Conservation (phyloP, 139 green algal genomes). For the Volvox africanus region DNA sequence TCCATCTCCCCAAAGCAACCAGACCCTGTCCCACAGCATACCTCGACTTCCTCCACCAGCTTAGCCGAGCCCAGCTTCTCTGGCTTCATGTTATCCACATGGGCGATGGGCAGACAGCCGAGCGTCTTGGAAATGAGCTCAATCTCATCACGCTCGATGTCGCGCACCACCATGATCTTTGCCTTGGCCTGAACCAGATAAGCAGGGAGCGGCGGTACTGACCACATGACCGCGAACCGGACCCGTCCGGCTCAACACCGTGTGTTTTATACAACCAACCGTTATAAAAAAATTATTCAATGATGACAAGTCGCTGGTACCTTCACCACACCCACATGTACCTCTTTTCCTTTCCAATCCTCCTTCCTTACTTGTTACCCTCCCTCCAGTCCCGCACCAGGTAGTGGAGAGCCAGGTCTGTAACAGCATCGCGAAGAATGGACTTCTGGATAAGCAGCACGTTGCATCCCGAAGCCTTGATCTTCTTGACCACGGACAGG, state of each 20-base stretch:
- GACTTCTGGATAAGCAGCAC: conserved; percentile 99
- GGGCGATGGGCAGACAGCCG: conserved; percentile 93
- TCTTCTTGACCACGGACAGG: conserved; percentile 98
- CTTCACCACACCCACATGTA: too few relatives aligned
- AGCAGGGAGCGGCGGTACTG: too few relatives aligned
- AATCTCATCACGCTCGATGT: conserved; percentile 99
- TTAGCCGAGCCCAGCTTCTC: conserved; percentile 96
- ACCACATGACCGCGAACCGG: too few relatives aligned
- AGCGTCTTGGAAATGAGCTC: conserved; percentile 97
- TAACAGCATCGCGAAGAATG: conserved; percentile 97
- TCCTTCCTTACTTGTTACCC: neutral
- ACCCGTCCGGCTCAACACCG: too few relatives aligned
- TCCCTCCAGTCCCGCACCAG: conserved; percentile 70
- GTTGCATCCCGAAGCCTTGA: conserved; percentile 95
- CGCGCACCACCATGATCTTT: conserved; percentile 99
- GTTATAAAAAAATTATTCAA: too few relatives aligned
- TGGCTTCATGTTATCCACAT: conserved; percentile 95
- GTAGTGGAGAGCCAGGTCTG: conserved; percentile 98
- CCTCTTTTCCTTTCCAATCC: neutral
- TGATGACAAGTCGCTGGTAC: too few relatives aligned
- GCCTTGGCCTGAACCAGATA: conserved; percentile 85
- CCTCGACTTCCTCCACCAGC: conserved; percentile 85
- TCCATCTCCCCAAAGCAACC: neutral
- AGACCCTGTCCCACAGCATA: neutral
- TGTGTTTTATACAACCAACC: too few relatives aligned